Conservation (phyloP, 257 asterid genomes). For the Nyctanthes arbortristis region DNA sequence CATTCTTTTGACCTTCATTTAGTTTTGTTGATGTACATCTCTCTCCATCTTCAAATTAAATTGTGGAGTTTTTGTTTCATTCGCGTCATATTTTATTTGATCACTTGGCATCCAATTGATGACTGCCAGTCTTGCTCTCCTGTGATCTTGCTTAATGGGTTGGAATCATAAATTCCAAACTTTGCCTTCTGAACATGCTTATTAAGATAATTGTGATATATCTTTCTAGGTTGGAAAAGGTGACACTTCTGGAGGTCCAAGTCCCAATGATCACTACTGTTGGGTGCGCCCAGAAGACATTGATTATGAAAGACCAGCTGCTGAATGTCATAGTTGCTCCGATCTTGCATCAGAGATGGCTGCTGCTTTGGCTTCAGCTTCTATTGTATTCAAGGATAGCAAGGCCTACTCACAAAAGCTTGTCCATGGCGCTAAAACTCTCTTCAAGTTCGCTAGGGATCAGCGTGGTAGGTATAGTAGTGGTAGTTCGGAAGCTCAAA, state of each 20-base stretch:
- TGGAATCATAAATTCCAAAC: background rate
- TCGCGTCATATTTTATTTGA: background rate
- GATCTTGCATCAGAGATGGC: slow-evolving; percentile 98
- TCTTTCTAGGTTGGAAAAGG: slow-evolving; percentile 78
- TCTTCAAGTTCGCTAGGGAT: slow-evolving; percentile 72
- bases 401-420: slow-evolving; percentile 89
- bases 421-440: slow-evolving; percentile 90
- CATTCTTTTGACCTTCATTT: background rate
- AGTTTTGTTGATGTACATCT: background rate
- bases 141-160: background rate
- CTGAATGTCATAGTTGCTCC: slow-evolving; percentile 66
- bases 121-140: background rate
- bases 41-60: background rate
- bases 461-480: slow-evolving; percentile 89
- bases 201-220: slow-evolving; percentile 4
- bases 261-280: slow-evolving; percentile 84
- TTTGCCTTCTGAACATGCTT: background rate
- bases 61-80: background rate
- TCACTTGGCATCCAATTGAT: background rate
- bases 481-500: slow-evolving; percentile 67
- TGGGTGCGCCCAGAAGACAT: slow-evolving; percentile 98
- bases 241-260: slow-evolving; percentile 59
- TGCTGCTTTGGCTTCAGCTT: slow-evolving; percentile 95
- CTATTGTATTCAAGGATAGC: slow-evolving; percentile 92
- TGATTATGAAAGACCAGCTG: slow-evolving; percentile 66